Percentiles rank a stretch among this genome's conserved stretches.
Conservation (phyloP, 768 basidiomycete genomes). For the Russula olivacea region DNA sequence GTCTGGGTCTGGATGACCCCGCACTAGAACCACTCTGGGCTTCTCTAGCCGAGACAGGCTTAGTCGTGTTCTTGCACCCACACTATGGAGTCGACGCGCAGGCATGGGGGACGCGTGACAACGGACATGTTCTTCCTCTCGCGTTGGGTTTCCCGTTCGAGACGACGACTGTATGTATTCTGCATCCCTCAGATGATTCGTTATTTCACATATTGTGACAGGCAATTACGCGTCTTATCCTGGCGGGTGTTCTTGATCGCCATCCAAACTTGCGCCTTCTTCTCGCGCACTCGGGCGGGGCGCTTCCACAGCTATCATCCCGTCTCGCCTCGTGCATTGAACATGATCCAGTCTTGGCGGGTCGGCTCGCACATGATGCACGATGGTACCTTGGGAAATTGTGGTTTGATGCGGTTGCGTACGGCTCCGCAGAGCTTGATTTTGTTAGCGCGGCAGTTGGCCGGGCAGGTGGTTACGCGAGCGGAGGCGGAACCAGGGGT, state of each 20-base stretch:
- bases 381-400: constrained; percentile 77
- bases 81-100: constrained; percentile 77
- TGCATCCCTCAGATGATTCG: not conserved
- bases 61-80: constrained; percentile 81
- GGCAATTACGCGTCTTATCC: constrained; percentile 74
- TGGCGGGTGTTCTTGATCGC: constrained; percentile 75
- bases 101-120: constrained; percentile 69
- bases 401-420: constrained; percentile 83
- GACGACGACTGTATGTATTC: constrained; percentile 66
- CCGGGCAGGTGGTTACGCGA: constrained; percentile 47
- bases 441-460: constrained; percentile 69
- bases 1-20: constrained; percentile 75
- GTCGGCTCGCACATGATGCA: constrained; percentile 72
- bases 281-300: constrained; percentile 84
- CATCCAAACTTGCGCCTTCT: constrained; percentile 70
- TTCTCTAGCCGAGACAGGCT: constrained; percentile 59
- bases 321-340: constrained; percentile 78
- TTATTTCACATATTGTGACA: constrained; percentile 19
- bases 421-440: constrained; percentile 78
- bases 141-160: constrained; percentile 89
- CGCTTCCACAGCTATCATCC: constrained; percentile 77
- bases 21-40: constrained; percentile 76
- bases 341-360: constrained; percentile 77
- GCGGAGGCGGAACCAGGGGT: constrained; percentile 20
- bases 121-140: constrained; percentile 84